Conservation (phyloP, 805 yeast species). For the Candida coleopterorum region DNA sequence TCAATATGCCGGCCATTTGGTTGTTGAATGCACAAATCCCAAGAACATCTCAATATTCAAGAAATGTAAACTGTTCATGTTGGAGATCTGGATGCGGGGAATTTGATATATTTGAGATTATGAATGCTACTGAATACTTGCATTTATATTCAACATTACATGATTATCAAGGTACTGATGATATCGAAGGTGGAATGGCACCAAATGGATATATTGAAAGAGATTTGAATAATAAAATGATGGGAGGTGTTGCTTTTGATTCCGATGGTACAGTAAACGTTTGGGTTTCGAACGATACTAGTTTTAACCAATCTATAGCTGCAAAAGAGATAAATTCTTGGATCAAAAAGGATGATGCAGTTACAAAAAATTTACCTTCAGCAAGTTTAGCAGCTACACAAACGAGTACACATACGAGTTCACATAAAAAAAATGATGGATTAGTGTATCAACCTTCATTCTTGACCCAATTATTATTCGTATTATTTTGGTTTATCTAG, state of each 20-base stretch:
- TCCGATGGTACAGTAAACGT: slow-evolving; percentile 56
- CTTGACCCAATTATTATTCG: neutral
- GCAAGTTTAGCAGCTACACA: slow-evolving; percentile 1
- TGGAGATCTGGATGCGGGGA: slow-evolving; percentile 81
- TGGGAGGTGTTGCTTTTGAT: slow-evolving; percentile 70
- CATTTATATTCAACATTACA: slow-evolving; percentile 66
- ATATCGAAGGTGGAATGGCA: slow-evolving; percentile 57
- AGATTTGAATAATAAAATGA: slow-evolving; percentile 47
- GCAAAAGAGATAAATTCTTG: slow-evolving; percentile 43
- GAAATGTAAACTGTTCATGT: slow-evolving; percentile 61
- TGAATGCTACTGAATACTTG: slow-evolving; percentile 51
- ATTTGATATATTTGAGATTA: slow-evolving; percentile 70
- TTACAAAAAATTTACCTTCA: slow-evolving; percentile 2
- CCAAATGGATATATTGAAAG: slow-evolving; percentile 54
- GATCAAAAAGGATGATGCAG: slow-evolving; percentile 26
- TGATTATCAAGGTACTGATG: slow-evolving; percentile 68
- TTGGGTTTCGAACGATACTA: slow-evolving; percentile 52
- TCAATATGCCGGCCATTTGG: slow-evolving; percentile 76
- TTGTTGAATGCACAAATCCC: slow-evolving; percentile 67
- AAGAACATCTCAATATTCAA: slow-evolving; percentile 68
- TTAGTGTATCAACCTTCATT: neutral
- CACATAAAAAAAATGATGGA: slow-evolving; percentile 4
- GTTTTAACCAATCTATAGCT: slow-evolving; percentile 42
- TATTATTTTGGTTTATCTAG: slow-evolving; percentile 4
- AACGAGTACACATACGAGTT: neutral